Evolutionary conservation across 108 stramenopile species (phyloP).

Genomic region (Fistulifera pelliculosa): DNA sequence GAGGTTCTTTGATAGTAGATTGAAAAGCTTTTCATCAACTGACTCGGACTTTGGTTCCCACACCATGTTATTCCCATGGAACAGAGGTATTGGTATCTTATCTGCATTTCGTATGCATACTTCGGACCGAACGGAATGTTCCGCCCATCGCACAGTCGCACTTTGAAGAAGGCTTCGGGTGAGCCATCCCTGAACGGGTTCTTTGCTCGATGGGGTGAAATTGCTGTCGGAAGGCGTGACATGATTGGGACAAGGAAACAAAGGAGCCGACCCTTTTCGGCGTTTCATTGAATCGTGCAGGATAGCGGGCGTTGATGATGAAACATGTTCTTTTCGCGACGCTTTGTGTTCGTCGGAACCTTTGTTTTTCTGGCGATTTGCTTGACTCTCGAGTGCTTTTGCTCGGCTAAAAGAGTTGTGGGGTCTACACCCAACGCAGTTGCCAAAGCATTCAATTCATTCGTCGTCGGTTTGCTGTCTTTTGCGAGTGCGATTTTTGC

Average conservation of each 20-base stretch:
- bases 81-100: background rate
- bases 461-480: too few species aligned
- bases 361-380: too few species aligned
- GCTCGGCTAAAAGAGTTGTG: too few species aligned
- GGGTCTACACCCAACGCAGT: too few species aligned
- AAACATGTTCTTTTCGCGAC: too few species aligned
- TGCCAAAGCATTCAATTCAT: too few species aligned
- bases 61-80: background rate
- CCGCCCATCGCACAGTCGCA: background rate
- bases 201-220: background rate
- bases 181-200: background rate
- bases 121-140: background rate
- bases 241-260: slow-evolving; percentile 5
- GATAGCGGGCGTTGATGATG: too few species aligned
- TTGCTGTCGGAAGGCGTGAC: slow-evolving; percentile 1
- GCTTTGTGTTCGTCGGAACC: too few species aligned
- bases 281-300: background rate
- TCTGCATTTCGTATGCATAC: background rate
- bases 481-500: too few species aligned
- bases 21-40: background rate
- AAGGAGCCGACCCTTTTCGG: background rate
- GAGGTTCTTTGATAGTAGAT: background rate
- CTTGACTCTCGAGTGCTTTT: too few species aligned
- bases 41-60: background rate
- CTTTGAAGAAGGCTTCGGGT: background rate